Evolutionary conservation across 2,329 filamentous ascomycete genomes (phyloP), one percentile per base, ranked within the genome.

Genomic region (Pseudopyrenochaeta lycopersici): DNA sequence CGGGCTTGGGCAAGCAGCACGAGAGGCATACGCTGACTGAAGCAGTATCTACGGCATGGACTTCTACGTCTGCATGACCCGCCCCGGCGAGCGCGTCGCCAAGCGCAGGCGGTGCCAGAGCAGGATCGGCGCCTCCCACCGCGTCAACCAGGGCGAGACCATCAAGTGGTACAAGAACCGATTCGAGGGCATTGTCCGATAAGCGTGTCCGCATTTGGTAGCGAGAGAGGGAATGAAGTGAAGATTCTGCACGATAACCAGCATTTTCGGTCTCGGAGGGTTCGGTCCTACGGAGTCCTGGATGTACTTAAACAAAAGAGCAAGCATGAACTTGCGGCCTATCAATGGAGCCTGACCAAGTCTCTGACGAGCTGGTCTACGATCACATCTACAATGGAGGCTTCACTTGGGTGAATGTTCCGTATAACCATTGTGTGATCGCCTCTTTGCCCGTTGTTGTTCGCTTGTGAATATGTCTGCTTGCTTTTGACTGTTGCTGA

Each of bases 21-120:
- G 10, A 14, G 43, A 30, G 40, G 35, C 29, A 39, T 31, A 49
- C 49, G 55, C 72, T 74, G 61, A 75, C 66, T 41, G 15, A 36
- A 51, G 38, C 57, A 73, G 73, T 75, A 74, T 75, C 71, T 76
- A 76, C 68, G 73, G 95, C 81, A 99, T 99, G 95, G 95, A 99
- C 85, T 99, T 99, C 85, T 99, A 97, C 90, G 93, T 90, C 91
- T 98, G 94, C 92, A 99, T 99, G 95, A 97, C 92, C 86, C 93
- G 95, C 77, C 95, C 94, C 76, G 95, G 95, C 85, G 93, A 97
- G 88, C 93, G 95, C 80, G 92, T 99, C 79, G 90, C 91, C 80
- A 94, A 92, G 86, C 92, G 95, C 78, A 90, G 94, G 80, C 92
- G 94, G 77, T 88, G 85, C 84, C 90, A 96, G 88, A 85, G 88